These are phyloP conservation scores for Phellopilus nigrolimitatus DNA, from an alignment of 1,284 basidiomycete genomes.

Conservation along the genomic window DNA sequence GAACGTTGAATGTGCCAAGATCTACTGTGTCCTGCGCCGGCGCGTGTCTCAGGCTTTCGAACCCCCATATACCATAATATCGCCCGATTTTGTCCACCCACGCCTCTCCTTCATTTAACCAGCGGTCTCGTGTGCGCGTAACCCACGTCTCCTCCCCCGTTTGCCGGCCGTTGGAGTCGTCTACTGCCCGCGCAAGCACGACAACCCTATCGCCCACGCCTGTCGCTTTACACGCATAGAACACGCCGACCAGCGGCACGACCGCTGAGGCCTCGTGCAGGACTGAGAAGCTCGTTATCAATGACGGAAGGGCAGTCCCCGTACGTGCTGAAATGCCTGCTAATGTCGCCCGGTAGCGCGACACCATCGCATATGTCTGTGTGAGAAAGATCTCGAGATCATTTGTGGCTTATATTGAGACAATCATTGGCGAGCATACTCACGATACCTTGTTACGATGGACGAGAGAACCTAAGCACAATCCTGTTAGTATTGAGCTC, in stretches of 20 bases:
- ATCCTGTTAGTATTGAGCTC: too few relatives aligned
- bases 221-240: constrained; percentile 63
- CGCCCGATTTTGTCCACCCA: constrained; percentile 71
- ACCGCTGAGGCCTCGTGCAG: constrained; percentile 88
- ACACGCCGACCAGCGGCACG: constrained; percentile 70
- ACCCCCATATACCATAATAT: constrained; percentile 80
- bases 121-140: constrained; percentile 39
- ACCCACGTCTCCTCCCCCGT: constrained; percentile 32
- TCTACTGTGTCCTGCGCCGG: constrained; percentile 19
- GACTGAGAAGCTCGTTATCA: constrained; percentile 75
- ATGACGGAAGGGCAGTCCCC: constrained; percentile 69
- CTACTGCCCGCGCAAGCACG: constrained; percentile 27
- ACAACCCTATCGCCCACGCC: constrained; percentile 73
- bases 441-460: too few relatives aligned
- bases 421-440: too few relatives aligned
- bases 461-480: too few relatives aligned
- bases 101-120: constrained; percentile 71
- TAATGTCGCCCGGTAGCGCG: constrained; percentile 48
- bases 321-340: constrained; percentile 56
- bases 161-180: neutral
- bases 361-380: constrained; percentile 21
- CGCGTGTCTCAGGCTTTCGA: constrained; percentile 50
- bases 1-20: too few relatives aligned
- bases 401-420: too few relatives aligned
- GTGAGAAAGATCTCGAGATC: too few relatives aligned